These are phyloP conservation scores for Calonectria pteridis DNA, from an alignment of 2,329 filamentous ascomycete species.

Conservation along the genomic window DNA sequence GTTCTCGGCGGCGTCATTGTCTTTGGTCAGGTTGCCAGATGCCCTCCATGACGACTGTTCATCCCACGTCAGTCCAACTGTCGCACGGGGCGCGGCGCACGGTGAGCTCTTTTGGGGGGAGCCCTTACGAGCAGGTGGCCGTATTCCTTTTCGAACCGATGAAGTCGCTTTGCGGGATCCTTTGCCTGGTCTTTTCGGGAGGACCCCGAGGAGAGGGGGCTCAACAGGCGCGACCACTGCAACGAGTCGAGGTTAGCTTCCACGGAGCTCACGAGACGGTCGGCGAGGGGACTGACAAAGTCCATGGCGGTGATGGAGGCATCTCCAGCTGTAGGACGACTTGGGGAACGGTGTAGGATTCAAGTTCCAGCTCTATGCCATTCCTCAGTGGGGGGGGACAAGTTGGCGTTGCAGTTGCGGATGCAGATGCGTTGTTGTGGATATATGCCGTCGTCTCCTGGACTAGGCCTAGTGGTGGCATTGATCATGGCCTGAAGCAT, in stretches of 20 bases:
- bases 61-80: constrained; percentile 14
- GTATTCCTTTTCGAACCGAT: constrained; percentile 77
- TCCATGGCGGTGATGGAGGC: constrained; percentile 65
- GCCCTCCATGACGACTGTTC: constrained; percentile 70
- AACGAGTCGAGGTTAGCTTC: constrained; percentile 29
- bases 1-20: constrained; percentile 72
- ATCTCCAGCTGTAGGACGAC: constrained; percentile 52
- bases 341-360: neutral
- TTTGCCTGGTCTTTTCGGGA: constrained; percentile 71
- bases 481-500: constrained; percentile 19
- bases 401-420: constrained; percentile 36
- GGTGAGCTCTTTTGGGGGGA: neutral
- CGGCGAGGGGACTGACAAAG: constrained; percentile 59
- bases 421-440: constrained; percentile 15
- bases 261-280: constrained; percentile 21
- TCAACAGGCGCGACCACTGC: constrained; percentile 77
- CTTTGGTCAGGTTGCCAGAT: constrained; percentile 69
- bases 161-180: constrained; percentile 73
- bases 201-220: constrained; percentile 68
- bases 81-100: neutral
- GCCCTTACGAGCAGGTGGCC: constrained; percentile 68
- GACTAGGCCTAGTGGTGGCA: constrained; percentile 13
- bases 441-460: constrained; percentile 17
- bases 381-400: constrained; percentile 32
- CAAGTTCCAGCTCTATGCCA: constrained; percentile 19